Percentiles rank a stretch among this genome's conserved stretches.
phyloP scores from a whole-genome alignment of 2,329 filamentous ascomycete genomes.

The Eutypa lata region DNA sequence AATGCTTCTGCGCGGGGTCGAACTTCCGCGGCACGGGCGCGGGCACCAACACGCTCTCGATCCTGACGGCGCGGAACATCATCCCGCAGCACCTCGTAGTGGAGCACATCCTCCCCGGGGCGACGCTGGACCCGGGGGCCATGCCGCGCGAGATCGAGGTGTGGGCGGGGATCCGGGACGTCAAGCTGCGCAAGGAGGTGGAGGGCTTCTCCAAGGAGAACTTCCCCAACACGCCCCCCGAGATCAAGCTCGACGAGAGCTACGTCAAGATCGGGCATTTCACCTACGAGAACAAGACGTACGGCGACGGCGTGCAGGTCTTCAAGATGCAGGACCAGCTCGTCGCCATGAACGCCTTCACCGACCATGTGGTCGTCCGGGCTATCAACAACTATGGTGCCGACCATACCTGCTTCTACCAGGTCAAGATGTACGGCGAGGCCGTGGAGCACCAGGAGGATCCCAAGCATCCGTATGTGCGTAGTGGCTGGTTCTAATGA shows the following conservation, averaged over 20 bases:
- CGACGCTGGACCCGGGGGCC: conserved; percentile 58
- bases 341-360: conserved; percentile 41
- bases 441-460: conserved; percentile 16
- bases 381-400: conserved; percentile 58
- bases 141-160: conserved; percentile 69
- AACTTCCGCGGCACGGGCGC: conserved; percentile 42
- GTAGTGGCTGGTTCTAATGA: background rate
- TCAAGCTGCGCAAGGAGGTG: conserved; percentile 36
- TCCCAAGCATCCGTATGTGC: background rate
- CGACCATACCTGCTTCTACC: conserved; percentile 64
- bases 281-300: conserved; percentile 44
- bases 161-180: conserved; percentile 58
- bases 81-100: conserved; percentile 68
- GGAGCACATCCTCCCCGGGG: conserved; percentile 65
- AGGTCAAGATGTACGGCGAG: conserved; percentile 56
- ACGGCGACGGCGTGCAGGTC: conserved; percentile 47
- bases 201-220: conserved; percentile 40
- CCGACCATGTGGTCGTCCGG: conserved; percentile 52
- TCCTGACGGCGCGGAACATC: conserved; percentile 56
- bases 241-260: conserved; percentile 30
- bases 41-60: conserved; percentile 59
- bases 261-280: conserved; percentile 60
- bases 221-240: conserved; percentile 31
- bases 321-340: conserved; percentile 52
- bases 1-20: conserved; percentile 78